These are phyloP conservation scores for Haematococcus sp. DNA, from an alignment of 139 green algal species.

Conservation along the genomic window DNA sequence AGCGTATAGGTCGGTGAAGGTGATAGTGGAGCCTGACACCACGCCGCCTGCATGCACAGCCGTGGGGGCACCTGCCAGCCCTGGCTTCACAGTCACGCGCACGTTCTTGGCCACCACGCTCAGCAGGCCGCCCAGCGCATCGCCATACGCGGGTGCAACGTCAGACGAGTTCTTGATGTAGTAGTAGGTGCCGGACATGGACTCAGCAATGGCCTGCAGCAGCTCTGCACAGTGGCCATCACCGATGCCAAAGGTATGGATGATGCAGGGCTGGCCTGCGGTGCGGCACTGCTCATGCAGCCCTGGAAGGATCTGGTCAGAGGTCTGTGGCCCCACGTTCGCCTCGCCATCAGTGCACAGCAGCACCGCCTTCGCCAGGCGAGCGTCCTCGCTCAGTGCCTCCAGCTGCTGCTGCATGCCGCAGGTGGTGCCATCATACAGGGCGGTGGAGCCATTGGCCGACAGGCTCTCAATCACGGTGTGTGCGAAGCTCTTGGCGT, in stretches of 20 bases:
- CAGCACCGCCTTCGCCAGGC: constrained; percentile 22
- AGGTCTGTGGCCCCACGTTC: constrained; percentile 15
- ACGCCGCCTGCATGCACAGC: constrained; percentile 7
- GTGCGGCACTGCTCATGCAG: constrained; percentile 10
- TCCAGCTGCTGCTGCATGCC: constrained; percentile 26
- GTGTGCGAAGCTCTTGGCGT: constrained; percentile 16
- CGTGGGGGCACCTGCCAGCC: not conserved
- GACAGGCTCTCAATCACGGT: constrained; percentile 4
- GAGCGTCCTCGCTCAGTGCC: not conserved
- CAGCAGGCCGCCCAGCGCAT: constrained; percentile 49
- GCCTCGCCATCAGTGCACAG: constrained; percentile 47
- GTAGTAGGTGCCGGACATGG: constrained; percentile 44
- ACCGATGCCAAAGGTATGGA: constrained; percentile 50
- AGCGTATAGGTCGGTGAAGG: constrained; percentile 40
- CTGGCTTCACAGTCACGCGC: constrained; percentile 9
- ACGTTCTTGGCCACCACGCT: constrained; percentile 42
- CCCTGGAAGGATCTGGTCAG: not conserved
- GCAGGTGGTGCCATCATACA: constrained; percentile 24
- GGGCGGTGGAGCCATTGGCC: constrained; percentile 20
- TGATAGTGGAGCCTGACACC: not conserved
- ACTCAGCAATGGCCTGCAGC: constrained; percentile 42
- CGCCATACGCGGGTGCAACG: constrained; percentile 8
- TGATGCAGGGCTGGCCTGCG: constrained; percentile 14
- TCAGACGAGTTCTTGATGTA: constrained; percentile 30
- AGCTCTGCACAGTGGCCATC: constrained; percentile 28